Evolutionary conservation across 805 yeast genomes (phyloP), one percentile per base, ranked within the genome.

Genomic region (Candida multigemmis): DNA sequence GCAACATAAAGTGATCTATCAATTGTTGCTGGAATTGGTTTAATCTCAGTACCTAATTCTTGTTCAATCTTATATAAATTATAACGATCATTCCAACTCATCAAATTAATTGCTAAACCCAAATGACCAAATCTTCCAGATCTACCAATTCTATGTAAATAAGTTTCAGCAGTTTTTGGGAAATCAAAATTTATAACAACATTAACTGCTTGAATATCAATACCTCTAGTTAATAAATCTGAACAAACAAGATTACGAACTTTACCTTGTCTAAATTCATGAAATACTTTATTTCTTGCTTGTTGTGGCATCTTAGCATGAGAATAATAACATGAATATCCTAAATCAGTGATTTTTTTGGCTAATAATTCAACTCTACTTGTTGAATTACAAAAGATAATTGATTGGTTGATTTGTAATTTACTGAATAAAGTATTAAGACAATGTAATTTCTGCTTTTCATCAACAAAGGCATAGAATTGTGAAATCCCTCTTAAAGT

Each of bases 51-150:
- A 19, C 96, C 96, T 40, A 91, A 72, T 59, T 89, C 97, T 59
- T 89, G 95, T 58, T 91, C 98, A 44, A 91, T 87, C 56, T 83
- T 84, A 60, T 86, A 89, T 47, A 91, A 68, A 49, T 82, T 84
- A 60, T 82, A 86, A 51, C 97, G 75, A 54, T 91, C 98, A 47
- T 86, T 77, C 96, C 96, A 89, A 55, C 87, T 84, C 64, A 91
- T 85, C 46, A 91, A 72, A 61, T 91, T 91, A 49, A 91, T 86
- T 17, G 98, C 98, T 51, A 91, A 71, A 68, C 98, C 98, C 50
- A 87, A 74, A 55, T 91, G 98, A 40, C 98, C 98, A 48, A 84
- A 91, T 68, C 98, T 83, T 42, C 98, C 97, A 6, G 96, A 86
- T 68, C 98, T 85, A 70, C 97, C 97, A 44, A 89, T 91, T 71